Percentiles rank a stretch among this genome's conserved stretches.
Conservation (phyloP, 2,329 filamentous ascomycete genomes). For the Aspergillus pseudoglaucus region DNA sequence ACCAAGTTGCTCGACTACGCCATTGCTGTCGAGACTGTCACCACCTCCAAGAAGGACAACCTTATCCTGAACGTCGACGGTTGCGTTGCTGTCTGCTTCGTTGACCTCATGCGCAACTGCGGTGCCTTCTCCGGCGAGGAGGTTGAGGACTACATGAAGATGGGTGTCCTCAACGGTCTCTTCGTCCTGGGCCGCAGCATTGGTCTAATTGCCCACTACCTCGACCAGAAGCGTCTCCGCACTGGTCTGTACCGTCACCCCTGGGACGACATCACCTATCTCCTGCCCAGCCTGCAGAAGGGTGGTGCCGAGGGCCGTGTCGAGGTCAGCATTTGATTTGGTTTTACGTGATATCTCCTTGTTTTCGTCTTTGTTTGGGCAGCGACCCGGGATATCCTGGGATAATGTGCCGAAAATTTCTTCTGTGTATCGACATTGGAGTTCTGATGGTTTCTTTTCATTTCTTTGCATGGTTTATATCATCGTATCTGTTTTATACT, state of each 20-base stretch:
- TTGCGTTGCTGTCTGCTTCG: constrained; percentile 97
- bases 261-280: constrained; percentile 97
- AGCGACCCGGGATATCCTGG: constrained; percentile 6
- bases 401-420: constrained; percentile 27
- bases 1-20: constrained; percentile 99
- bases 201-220: constrained; percentile 98
- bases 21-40: constrained; percentile 94
- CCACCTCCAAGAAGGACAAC: constrained; percentile 99
- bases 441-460: constrained; percentile 29
- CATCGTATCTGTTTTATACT: constrained; percentile 18
- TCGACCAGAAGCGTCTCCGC: constrained; percentile 98
- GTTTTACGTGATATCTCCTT: constrained; percentile 19
- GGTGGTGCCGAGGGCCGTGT: constrained; percentile 77
- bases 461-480: constrained; percentile 22
- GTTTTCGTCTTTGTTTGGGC: constrained; percentile 5
- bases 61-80: constrained; percentile 98
- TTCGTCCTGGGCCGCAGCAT: constrained; percentile 97
- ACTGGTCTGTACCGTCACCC: constrained; percentile 98
- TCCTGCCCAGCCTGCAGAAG: constrained; percentile 72
- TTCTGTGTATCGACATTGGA: constrained; percentile 25
- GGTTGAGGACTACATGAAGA: constrained; percentile 96
- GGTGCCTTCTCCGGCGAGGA: constrained; percentile 94
- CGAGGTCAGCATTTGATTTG: constrained; percentile 68
- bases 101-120: constrained; percentile 94
- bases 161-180: constrained; percentile 98